Conservation (phyloP, 345 rosid species). For the Hypericum perforatum region DNA sequence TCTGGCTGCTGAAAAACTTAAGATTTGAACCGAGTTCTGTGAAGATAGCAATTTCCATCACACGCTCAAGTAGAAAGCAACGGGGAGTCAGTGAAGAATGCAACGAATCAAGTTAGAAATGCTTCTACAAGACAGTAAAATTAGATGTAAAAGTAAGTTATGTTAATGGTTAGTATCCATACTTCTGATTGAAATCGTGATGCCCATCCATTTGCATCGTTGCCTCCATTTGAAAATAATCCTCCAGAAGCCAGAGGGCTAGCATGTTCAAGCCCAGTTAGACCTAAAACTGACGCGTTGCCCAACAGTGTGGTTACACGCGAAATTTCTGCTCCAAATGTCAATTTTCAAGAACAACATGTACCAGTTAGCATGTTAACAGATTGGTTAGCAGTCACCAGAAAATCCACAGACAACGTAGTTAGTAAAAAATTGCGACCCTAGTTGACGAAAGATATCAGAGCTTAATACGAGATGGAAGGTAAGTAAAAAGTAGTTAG, state of each 20-base stretch:
- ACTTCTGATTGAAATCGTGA: slow-evolving; percentile 98
- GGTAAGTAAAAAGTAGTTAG: slow-evolving; percentile 8
- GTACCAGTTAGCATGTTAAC: slow-evolving; percentile 82
- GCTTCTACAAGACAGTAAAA: slow-evolving; percentile 40
- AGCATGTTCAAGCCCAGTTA: slow-evolving; percentile 92
- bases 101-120: slow-evolving; percentile 43
- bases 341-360: slow-evolving; percentile 93
- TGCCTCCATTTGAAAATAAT: slow-evolving; percentile 86
- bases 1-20: slow-evolving; percentile 21
- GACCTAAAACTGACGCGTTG: slow-evolving; percentile 98
- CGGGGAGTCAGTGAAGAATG: slow-evolving; percentile 36
- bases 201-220: slow-evolving; percentile 83
- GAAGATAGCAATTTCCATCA: slow-evolving; percentile 21
- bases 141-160: slow-evolving; percentile 61
- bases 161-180: slow-evolving; percentile 98
- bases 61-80: slow-evolving; percentile 37
- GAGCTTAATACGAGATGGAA: slow-evolving; percentile 17
- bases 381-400: slow-evolving; percentile 55
- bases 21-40: slow-evolving; percentile 23
- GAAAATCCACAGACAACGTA: slow-evolving; percentile 42
- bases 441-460: slow-evolving; percentile 8
- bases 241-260: slow-evolving; percentile 92
- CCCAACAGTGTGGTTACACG: slow-evolving; percentile 98
- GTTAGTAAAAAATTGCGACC: slow-evolving; percentile 35
- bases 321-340: slow-evolving; percentile 96